phyloP scores from a whole-genome alignment of 2,329 filamentous ascomycete species.

The Cryoendolithus antarcticus region DNA sequence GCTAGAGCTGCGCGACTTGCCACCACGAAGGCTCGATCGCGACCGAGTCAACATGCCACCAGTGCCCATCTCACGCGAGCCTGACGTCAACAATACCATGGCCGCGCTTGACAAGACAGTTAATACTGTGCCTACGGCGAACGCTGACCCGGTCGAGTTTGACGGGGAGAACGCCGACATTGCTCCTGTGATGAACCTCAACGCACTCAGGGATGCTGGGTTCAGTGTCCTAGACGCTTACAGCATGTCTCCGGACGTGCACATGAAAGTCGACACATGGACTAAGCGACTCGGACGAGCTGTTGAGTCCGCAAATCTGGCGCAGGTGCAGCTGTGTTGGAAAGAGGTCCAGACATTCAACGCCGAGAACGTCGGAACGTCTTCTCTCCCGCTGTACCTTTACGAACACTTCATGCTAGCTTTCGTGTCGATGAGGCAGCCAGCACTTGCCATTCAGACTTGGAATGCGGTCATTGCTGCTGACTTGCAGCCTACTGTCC shows the following conservation, averaged over 20 bases:
- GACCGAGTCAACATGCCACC: too few species aligned
- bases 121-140: too few species aligned
- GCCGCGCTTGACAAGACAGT: too few species aligned
- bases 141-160: too few species aligned
- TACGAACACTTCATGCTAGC: slow-evolving; percentile 33
- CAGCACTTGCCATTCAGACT: slow-evolving; percentile 36
- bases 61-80: too few species aligned
- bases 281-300: slow-evolving; percentile 11
- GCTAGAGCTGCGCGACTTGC: slow-evolving; percentile 2
- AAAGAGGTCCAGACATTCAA: slow-evolving; percentile 6
- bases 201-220: slow-evolving; percentile 1
- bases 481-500: slow-evolving; percentile 46
- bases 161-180: too few species aligned
- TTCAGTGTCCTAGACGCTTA: slow-evolving; percentile 1
- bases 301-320: slow-evolving; percentile 10
- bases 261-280: slow-evolving; percentile 1
- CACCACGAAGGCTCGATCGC: slow-evolving; percentile 1
- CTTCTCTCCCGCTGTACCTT: slow-evolving; percentile 14
- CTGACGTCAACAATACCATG: too few species aligned
- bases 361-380: slow-evolving; percentile 4
- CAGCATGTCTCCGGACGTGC: slow-evolving; percentile 1
- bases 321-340: slow-evolving; percentile 10
- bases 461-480: slow-evolving; percentile 45
- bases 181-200: neutral
- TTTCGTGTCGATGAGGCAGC: slow-evolving; percentile 33